Evolutionary conservation across 2,329 filamentous ascomycete species (phyloP).

Genomic region (Microdochium bolleyi): DNA sequence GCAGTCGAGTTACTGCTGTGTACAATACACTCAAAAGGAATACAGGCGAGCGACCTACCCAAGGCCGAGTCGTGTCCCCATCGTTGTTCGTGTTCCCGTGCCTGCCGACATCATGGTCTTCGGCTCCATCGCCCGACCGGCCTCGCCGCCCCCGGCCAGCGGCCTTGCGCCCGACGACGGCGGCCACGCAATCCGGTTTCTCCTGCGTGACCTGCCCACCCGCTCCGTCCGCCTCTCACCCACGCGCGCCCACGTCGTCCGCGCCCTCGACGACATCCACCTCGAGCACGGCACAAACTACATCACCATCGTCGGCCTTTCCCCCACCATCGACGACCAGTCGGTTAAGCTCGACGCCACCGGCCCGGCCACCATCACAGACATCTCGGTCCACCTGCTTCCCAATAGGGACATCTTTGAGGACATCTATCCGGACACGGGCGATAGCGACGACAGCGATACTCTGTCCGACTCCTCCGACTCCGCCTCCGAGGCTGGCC

Average conservation of each 20-base stretch:
- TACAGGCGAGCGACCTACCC: neutral
- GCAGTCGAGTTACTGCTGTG: no score
- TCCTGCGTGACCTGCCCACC: conserved; percentile 48
- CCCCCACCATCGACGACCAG: conserved; percentile 43
- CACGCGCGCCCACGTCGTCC: conserved; percentile 48
- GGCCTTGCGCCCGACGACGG: conserved; percentile 20
- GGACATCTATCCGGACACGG: conserved; percentile 42
- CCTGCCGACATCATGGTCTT: neutral
- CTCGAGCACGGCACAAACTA: conserved; percentile 49
- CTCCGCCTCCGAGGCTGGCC: conserved; percentile 15
- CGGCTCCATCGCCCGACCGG: neutral
- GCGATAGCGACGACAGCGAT: conserved; percentile 18
- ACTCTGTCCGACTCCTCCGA: conserved; percentile 12
- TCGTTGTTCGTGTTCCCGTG: neutral
- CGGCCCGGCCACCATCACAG: conserved; percentile 49
- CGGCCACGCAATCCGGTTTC: conserved; percentile 28
- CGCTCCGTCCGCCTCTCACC: conserved; percentile 58
- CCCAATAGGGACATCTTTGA: conserved; percentile 46
- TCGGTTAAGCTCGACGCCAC: conserved; percentile 53
- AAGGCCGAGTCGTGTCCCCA: neutral
- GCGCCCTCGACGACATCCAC: conserved; percentile 47
- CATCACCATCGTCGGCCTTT: conserved; percentile 45
- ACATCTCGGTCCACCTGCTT: conserved; percentile 53
- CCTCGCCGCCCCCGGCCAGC: conserved; percentile 1
- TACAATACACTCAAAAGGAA: no score